phyloP scores from a whole-genome alignment of 2,329 filamentous ascomycete genomes.

The Rutstroemia sp. region DNA sequence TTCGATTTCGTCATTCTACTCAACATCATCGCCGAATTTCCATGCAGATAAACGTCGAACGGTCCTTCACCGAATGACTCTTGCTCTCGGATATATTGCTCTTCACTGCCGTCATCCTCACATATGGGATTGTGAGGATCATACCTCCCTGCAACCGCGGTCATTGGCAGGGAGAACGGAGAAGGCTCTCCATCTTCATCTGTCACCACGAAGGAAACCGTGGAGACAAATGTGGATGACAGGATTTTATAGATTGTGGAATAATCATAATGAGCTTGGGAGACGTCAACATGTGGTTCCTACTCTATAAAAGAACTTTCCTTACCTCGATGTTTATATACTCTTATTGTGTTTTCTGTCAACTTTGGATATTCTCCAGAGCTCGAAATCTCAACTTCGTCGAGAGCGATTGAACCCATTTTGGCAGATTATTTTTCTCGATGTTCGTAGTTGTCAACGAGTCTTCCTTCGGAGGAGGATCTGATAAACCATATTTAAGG shows the following conservation, averaged over 20 bases:
- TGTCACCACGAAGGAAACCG: conserved; percentile 33
- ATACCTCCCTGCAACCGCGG: not conserved
- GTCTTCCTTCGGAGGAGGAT: too few species aligned
- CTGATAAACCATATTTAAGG: too few species aligned
- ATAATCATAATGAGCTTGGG: not conserved
- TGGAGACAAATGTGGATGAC: conserved; percentile 30
- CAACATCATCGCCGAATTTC: conserved; percentile 10
- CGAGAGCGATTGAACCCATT: not conserved
- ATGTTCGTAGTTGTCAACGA: not conserved
- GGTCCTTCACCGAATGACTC: not conserved
- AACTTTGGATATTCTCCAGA: not conserved
- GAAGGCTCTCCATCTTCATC: conserved; percentile 1
- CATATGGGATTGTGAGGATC: not conserved
- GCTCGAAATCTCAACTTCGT: not conserved
- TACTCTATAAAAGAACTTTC: rapidly evolving
- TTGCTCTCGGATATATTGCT: not conserved
- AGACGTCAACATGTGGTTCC: too few species aligned
- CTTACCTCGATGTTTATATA: not conserved
- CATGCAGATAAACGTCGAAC: conserved; percentile 9
- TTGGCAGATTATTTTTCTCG: too few species aligned
- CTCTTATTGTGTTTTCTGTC: not conserved
- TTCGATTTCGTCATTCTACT: not conserved
- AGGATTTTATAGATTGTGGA: conserved; percentile 8
- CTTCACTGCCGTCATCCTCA: conserved; percentile 6
- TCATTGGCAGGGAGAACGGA: not conserved